Percentiles rank a stretch among this genome's conserved stretches.
phyloP scores from a whole-genome alignment of 306 rosid species.

The Quercus gilva region DNA sequence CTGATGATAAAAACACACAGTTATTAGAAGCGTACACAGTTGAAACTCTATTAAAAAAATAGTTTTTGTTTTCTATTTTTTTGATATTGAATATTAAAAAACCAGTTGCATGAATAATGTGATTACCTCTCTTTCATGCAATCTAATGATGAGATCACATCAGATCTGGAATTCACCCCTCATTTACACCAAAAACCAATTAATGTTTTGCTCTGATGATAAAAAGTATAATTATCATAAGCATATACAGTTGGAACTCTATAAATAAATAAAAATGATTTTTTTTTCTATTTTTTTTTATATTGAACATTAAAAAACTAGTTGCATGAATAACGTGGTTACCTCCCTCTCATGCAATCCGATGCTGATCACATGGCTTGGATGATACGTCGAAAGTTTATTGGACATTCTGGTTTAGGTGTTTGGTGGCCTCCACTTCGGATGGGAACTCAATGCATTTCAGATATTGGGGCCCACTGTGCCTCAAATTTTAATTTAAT shows the following conservation, averaged over 20 bases:
- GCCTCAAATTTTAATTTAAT: slow-evolving; percentile 1
- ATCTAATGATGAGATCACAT: neutral
- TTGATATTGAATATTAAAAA: neutral
- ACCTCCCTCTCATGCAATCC: neutral
- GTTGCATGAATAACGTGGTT: neutral
- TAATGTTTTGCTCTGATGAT: rapidly evolving
- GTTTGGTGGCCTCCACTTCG: neutral
- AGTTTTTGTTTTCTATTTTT: too few relatives aligned
- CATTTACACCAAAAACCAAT: too few relatives aligned
- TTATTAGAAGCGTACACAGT: too few relatives aligned
- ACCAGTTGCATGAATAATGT: neutral
- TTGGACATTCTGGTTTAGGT: neutral
- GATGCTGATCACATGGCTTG: neutral
- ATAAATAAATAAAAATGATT: too few relatives aligned
- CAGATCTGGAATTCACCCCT: too few relatives aligned
- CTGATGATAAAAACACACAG: too few relatives aligned
- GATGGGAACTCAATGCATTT: neutral
- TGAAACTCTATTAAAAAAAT: too few relatives aligned
- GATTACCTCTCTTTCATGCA: neutral
- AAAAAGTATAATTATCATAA: too few relatives aligned
- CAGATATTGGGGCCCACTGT: slow-evolving; percentile 6
- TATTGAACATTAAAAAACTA: neutral
- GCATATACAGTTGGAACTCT: too few relatives aligned
- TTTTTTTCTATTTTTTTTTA: too few relatives aligned
- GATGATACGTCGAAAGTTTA: neutral